Evolutionary conservation across 1,139 yeast genomes (phyloP).

Genomic region (Kodamaea sp.): DNA sequence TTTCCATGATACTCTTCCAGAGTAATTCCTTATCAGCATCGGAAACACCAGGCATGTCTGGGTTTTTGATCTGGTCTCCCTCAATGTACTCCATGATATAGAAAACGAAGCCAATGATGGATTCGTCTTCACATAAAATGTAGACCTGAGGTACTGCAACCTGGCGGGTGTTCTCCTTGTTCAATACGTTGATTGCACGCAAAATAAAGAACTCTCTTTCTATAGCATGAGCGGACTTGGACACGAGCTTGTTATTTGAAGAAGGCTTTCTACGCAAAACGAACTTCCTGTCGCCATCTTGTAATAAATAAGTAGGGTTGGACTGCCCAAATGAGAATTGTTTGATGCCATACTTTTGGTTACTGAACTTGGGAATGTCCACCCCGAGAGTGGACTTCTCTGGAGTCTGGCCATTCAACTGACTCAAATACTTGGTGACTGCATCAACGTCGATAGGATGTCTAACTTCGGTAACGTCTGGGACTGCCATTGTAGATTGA

Average conservation of each 20-base stretch:
- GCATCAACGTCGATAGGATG: slow-evolving; percentile 20
- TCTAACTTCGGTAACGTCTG: slow-evolving; percentile 22
- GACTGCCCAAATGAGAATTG: slow-evolving; percentile 70
- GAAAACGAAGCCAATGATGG: slow-evolving; percentile 51
- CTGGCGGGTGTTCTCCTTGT: slow-evolving; percentile 21
- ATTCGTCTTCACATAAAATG: slow-evolving; percentile 54
- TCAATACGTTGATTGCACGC: slow-evolving; percentile 43
- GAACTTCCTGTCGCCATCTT: slow-evolving; percentile 43
- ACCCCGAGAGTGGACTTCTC: slow-evolving; percentile 14
- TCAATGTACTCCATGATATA: slow-evolving; percentile 63
- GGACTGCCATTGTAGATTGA: slow-evolving; percentile 13
- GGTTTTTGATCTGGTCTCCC: slow-evolving; percentile 61
- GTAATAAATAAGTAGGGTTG: slow-evolving; percentile 61
- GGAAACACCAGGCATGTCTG: slow-evolving; percentile 45
- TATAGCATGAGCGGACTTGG: slow-evolving; percentile 65
- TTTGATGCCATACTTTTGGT: slow-evolving; percentile 22
- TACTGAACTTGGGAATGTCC: slow-evolving; percentile 12
- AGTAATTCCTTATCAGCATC: slow-evolving; percentile 25
- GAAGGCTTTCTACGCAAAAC: slow-evolving; percentile 65
- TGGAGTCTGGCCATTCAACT: background rate
- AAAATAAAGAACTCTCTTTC: slow-evolving; percentile 63
- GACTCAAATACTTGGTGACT: slow-evolving; percentile 13
- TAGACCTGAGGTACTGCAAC: slow-evolving; percentile 55
- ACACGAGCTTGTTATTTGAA: slow-evolving; percentile 52
- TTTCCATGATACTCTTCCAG: slow-evolving; percentile 56